Percentiles rank a stretch among this genome's conserved stretches.
These are phyloP conservation scores for Kodamaea arcana DNA, from an alignment of 1,139 yeast genomes.

Conservation along the genomic window DNA sequence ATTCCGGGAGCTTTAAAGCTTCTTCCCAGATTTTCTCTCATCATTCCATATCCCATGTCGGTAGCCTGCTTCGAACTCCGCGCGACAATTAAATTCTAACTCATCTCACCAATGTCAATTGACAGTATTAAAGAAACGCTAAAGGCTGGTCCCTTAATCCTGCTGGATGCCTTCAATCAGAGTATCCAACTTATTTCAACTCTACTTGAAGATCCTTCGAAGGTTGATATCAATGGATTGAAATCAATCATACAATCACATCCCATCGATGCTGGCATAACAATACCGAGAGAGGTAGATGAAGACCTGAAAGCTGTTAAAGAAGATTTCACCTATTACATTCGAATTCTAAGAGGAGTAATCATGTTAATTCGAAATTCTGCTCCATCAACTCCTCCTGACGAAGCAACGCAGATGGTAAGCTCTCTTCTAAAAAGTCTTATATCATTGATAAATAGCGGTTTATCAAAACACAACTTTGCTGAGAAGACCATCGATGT, in stretches of 20 bases:
- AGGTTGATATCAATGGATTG: constrained; percentile 1
- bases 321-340: constrained; percentile 1
- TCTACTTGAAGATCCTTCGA: background rate
- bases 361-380: constrained; percentile 6
- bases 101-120: background rate
- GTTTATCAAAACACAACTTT: constrained; percentile 2
- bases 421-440: constrained; percentile 4
- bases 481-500: constrained; percentile 9
- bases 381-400: constrained; percentile 3
- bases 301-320: no score
- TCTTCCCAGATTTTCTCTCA: no score
- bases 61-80: no score
- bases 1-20: no score
- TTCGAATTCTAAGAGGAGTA: constrained; percentile 8
- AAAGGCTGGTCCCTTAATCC: background rate
- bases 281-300: no score
- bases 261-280: background rate
- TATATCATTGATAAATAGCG: background rate
- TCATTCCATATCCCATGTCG: no score
- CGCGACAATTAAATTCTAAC: background rate
- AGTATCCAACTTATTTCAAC: background rate
- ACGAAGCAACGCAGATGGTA: constrained; percentile 1
- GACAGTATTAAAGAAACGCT: background rate
- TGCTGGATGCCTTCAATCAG: background rate
- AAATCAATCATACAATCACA: constrained; percentile 2